Base-by-base conservation (phyloP, 768 basidiomycete genomes). In the Amanita pallidorosea region DNA sequence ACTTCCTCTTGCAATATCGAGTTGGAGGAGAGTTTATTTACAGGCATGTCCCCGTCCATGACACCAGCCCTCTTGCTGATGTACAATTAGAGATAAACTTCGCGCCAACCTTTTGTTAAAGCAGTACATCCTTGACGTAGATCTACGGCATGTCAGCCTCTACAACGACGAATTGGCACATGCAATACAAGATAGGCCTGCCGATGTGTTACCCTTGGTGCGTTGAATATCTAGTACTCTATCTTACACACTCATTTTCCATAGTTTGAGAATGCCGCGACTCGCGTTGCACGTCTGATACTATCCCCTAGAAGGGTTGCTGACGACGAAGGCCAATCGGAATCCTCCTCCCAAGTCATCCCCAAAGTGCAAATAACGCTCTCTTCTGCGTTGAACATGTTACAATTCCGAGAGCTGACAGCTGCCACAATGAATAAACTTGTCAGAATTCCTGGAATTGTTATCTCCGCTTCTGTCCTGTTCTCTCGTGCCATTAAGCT, bases 101-200 rank as follows among this genome's bases (percentile, higher is more conserved):
- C 80, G 94, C 17, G 89, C 83, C 42, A 95, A 93, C 63, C 68
- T 98, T 31, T 77, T 98, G 12, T 65, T 95, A 55, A 93, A 93
- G 62, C 89, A 94, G 54, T 81, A 87, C 62, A 70, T 83, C 47
- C 83, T 98, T 53, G 80, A 96, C 66, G 81, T 97, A 54, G 85
- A 97, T 67, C 74, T 95, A 58, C 71, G 83, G 55, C 75, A 88
- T 67, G 62, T 88, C 55, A 68, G 80, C 65, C 70, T 93, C 25
- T 98, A 85, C 72, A 93, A 96, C 58, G 94, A 97, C 60, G 92
- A 95, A 61, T 74, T 99, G 33, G 93, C 91, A 2, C 89, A 94
- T 64, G 80, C 81, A 18, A 82, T 97, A 49, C 91, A 96, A 65
- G 88, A 91, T 56, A 73, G 76, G 58, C 96, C 96, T 15, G 83